These are phyloP conservation scores for Afroboletus lepidellus DNA, from an alignment of 1,284 basidiomycete species.

Conservation along the genomic window DNA sequence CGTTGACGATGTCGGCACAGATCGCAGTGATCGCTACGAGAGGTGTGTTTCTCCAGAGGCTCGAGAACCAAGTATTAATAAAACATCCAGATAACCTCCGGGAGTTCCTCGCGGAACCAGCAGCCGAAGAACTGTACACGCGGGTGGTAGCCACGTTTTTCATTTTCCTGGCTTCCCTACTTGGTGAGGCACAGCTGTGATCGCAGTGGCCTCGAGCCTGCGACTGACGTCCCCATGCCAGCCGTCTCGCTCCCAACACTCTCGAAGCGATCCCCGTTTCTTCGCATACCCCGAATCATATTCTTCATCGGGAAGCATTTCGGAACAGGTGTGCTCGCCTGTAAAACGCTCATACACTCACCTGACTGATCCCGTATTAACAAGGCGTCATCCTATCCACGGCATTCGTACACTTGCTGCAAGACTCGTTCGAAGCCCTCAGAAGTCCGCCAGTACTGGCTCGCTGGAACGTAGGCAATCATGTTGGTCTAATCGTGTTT, in stretches of 20 bases:
- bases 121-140: conserved; percentile 3
- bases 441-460: conserved; percentile 45
- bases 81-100: background rate
- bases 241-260: conserved; percentile 69
- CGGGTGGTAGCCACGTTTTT: conserved; percentile 36
- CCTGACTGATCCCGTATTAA: background rate
- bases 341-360: background rate
- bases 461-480: conserved; percentile 48
- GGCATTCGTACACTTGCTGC: conserved; percentile 74
- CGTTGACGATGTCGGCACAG: background rate
- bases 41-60: background rate
- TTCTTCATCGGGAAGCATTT: conserved; percentile 84
- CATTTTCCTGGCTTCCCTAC: conserved; percentile 45
- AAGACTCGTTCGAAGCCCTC: conserved; percentile 68
- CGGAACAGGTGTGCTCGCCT: conserved; percentile 55
- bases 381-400: conserved; percentile 75
- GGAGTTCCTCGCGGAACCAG: conserved; percentile 2
- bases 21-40: background rate
- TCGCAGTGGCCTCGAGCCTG: background rate
- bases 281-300: conserved; percentile 61
- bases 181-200: conserved; percentile 22
- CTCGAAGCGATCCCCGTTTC: conserved; percentile 49
- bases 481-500: conserved; percentile 71
- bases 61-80: background rate
- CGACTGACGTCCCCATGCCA: conserved; percentile 25